Evolutionary conservation across 2,329 filamentous ascomycete genomes (phyloP).

Genomic region (Cercospora sp.): DNA sequence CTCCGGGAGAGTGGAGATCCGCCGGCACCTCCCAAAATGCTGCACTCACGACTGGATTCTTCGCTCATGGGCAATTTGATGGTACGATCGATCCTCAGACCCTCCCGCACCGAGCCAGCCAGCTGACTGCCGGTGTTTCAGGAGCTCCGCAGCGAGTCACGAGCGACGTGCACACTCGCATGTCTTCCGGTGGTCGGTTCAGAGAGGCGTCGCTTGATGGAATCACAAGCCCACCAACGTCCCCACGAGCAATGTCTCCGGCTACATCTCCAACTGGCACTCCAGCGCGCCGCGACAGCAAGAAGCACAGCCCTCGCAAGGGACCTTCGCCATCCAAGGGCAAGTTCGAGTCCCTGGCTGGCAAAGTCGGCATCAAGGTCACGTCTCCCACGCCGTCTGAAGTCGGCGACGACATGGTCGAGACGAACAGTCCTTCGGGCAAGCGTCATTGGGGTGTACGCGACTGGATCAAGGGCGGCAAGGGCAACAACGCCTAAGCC

Average conservation of each 20-base stretch:
- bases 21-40: conserved; percentile 36
- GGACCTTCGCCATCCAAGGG: conserved; percentile 47
- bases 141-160: conserved; percentile 21
- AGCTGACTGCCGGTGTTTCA: conserved; percentile 20
- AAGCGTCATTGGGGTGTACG: conserved; percentile 39
- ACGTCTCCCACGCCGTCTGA: conserved; percentile 25
- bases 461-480: conserved; percentile 31
- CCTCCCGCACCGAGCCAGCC: conserved; percentile 13
- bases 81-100: conserved; percentile 30
- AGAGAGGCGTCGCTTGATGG: conserved; percentile 32
- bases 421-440: conserved; percentile 26
- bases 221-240: conserved; percentile 27
- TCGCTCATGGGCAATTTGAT: conserved; percentile 38
- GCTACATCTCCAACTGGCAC: conserved; percentile 25
- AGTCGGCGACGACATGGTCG: conserved; percentile 19
- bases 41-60: conserved; percentile 36
- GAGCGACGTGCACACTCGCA: conserved; percentile 10
- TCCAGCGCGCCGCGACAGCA: conserved; percentile 17
- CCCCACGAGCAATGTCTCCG: conserved; percentile 28
- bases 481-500: conserved; percentile 15
- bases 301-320: conserved; percentile 27
- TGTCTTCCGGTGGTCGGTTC: conserved; percentile 27
- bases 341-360: conserved; percentile 50
- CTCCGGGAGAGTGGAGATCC: conserved; percentile 38
- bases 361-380: conserved; percentile 45